A percentile compares a stretch with the other conserved stretches of the same genome.
Conservation (phyloP, 2,329 filamentous ascomycete species). For the Aspergillus quadrilineatus region DNA sequence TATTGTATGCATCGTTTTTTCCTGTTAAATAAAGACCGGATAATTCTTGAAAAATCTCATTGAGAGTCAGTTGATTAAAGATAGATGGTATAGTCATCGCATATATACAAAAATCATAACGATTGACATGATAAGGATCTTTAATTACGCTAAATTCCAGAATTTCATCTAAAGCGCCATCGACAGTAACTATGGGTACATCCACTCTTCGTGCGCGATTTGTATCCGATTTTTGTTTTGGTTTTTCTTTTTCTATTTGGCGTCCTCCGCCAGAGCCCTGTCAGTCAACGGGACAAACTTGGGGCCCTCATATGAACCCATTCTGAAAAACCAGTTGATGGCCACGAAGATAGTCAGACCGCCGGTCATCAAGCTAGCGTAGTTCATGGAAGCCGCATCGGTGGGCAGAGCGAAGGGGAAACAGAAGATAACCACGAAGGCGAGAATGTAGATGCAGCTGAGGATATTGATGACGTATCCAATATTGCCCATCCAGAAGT, state of each 20-base stretch:
- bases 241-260: conserved; percentile 8
- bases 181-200: background rate
- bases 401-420: conserved; percentile 54
- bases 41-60: background rate
- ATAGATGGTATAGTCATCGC: background rate
- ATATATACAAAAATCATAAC: conserved; percentile 2
- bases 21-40: background rate
- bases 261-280: conserved; percentile 33
- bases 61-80: background rate
- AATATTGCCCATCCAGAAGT: conserved; percentile 55
- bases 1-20: background rate
- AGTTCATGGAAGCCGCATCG: conserved; percentile 53
- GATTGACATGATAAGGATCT: background rate
- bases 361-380: conserved; percentile 53
- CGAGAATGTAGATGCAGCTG: conserved; percentile 53
- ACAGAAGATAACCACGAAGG: conserved; percentile 61
- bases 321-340: conserved; percentile 46
- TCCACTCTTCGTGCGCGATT: background rate
- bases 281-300: conserved; percentile 37
- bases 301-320: conserved; percentile 36
- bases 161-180: background rate
- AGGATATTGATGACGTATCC: conserved; percentile 52
- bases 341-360: conserved; percentile 53
- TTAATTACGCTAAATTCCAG: background rate
- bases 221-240: background rate